These are phyloP conservation scores for Cryptosporidium muris DNA, from an alignment of 169 alveolate genomes.

Conservation along the genomic window DNA sequence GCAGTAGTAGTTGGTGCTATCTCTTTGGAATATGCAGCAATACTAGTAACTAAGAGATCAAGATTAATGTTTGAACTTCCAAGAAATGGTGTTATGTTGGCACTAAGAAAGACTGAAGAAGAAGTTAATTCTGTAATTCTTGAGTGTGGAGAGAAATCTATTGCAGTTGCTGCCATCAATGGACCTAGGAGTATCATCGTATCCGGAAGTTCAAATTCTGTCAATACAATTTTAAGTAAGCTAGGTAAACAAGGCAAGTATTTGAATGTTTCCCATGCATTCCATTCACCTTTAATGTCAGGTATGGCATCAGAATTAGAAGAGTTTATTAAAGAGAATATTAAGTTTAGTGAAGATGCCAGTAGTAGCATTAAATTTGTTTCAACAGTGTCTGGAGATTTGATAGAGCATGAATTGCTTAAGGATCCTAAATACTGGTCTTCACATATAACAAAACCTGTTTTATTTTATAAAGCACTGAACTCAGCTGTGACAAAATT, in stretches of 20 bases:
- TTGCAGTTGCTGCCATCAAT: conserved; percentile 54
- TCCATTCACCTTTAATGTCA: conserved; percentile 40
- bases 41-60: conserved; percentile 15
- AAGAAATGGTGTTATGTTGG: conserved; percentile 46
- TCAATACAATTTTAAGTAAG: conserved; percentile 2
- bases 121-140: not conserved
- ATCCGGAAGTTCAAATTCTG: conserved; percentile 9
- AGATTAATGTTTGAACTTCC: conserved; percentile 2
- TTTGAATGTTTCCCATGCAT: conserved; percentile 41
- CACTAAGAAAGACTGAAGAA: conserved; percentile 20
- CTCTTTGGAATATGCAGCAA: conserved; percentile 23
- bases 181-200: conserved; percentile 53
- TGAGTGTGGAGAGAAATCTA: conserved; percentile 8
- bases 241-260: conserved; percentile 38
- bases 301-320: conserved; percentile 5
- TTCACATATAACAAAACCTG: conserved; percentile 35
- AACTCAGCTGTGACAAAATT: conserved; percentile 8
- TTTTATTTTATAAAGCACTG: conserved; percentile 43
- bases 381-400: conserved; percentile 26
- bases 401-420: conserved; percentile 1
- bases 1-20: conserved; percentile 77
- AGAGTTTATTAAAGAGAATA: conserved; percentile 46
- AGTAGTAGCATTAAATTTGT: conserved; percentile 11
- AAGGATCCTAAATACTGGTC: conserved; percentile 55
- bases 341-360: not conserved